Conservation (phyloP, 164 flowering plant genomes). For the Chloranthus sessilifolius region DNA sequence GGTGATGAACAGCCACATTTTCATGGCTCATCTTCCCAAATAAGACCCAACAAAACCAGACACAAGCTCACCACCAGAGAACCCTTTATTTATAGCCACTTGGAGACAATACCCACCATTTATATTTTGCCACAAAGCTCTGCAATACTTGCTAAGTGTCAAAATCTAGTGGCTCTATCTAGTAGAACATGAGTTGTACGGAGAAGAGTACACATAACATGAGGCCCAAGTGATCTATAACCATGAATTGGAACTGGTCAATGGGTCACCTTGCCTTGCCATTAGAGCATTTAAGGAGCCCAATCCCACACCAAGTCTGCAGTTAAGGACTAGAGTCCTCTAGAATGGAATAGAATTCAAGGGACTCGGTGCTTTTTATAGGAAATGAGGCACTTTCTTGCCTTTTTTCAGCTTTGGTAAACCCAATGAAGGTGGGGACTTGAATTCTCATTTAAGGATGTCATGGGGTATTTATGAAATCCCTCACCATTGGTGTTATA, state of each 20-base stretch:
- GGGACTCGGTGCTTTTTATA: constrained; percentile 5
- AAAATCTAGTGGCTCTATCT: not conserved
- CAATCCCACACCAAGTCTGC: constrained; percentile 14
- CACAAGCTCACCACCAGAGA: not conserved
- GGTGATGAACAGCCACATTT: constrained; percentile 54
- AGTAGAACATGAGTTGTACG: constrained; percentile 2
- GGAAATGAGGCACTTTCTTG: constrained; percentile 18
- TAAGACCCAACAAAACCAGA: not conserved
- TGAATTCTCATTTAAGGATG: constrained; percentile 17
- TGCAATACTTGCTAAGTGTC: constrained; percentile 16
- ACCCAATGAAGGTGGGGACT: constrained; percentile 20
- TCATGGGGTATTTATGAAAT: no score
- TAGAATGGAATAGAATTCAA: not conserved
- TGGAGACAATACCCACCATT: not conserved
- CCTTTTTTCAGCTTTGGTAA: constrained; percentile 12
- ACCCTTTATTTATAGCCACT: constrained; percentile 22
- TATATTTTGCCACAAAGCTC: not conserved
- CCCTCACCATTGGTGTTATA: no score
- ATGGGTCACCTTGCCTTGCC: constrained; percentile 7
- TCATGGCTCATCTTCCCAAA: constrained; percentile 57
- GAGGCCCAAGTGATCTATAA: no score
- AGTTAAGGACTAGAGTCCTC: constrained; percentile 12
- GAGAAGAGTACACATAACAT: not conserved
- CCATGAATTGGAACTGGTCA: constrained; percentile 15
- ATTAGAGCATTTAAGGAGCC: constrained; percentile 14